Evolutionary conservation across 305 asterid species (phyloP).

Genomic region (Rubia balearica): DNA sequence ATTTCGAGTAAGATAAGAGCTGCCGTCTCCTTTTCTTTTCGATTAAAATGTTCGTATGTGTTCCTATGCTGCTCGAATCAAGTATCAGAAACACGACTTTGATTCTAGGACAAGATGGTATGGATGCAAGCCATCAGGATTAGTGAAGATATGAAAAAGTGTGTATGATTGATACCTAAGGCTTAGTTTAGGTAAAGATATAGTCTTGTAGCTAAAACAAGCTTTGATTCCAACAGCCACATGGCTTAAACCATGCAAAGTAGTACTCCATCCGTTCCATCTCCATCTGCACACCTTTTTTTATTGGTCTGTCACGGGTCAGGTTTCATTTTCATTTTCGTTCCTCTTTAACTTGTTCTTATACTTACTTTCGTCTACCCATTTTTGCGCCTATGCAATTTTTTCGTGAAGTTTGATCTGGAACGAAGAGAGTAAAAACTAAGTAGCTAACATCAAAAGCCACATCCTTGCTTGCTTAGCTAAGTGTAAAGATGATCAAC

Average conservation of each 20-base stretch:
- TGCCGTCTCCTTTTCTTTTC: not conserved
- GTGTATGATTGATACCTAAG: not conserved
- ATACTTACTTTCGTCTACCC: too few species aligned
- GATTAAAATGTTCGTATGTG: not conserved
- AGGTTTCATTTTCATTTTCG: too few species aligned
- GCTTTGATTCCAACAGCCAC: constrained; percentile 20
- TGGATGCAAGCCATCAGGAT: not conserved
- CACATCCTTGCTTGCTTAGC: constrained; percentile 14
- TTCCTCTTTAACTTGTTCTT: too few species aligned
- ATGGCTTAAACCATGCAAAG: constrained; percentile 20
- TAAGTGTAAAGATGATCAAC: constrained; percentile 12
- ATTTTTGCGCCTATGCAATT: too few species aligned
- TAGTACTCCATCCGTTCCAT: not conserved
- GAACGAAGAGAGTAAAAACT: too few species aligned
- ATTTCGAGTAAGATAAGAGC: too few species aligned
- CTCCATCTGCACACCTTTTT: too few species aligned
- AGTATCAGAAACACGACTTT: not conserved
- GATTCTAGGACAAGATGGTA: not conserved
- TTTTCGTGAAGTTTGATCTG: too few species aligned
- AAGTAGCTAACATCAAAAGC: constrained; percentile 9
- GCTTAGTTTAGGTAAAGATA: not conserved
- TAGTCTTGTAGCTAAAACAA: constrained; percentile 7
- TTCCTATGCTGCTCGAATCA: not conserved
- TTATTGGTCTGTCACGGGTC: too few species aligned
- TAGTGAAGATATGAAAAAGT: not conserved